Evolutionary conservation across 164 flowering plant species (phyloP), one percentile per base, ranked within the genome.

Genomic region (Tetracentron sinense): DNA sequence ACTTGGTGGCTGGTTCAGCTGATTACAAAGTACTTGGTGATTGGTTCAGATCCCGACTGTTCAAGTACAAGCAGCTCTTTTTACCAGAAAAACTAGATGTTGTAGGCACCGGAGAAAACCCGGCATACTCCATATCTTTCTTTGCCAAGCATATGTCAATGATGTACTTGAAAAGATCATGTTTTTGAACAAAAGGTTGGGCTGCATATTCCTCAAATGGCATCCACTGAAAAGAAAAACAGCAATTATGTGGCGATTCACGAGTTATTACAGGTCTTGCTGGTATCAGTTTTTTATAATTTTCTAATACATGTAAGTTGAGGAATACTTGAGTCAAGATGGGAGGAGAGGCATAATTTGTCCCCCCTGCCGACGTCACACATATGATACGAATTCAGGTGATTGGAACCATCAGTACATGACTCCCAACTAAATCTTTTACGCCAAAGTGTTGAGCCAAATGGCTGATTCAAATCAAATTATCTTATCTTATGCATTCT

Each of bases 161-260:
- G 2, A 81, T 69, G 69, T 66, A 60, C 74, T 65, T 82, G 21
- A 68, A 57, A 0, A 82, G 63, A 23, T 73, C 80, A 5, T 75
- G 62, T 11, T 76, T 64, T 61, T 73, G 66, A 21, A 75, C 71
- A 56, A 63, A 71, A 25, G 88, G 86, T 62, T 83, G 89, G 2
- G 79, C 79, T 54, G 72, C 74, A 58, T 78, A 88, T 58, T 86
- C 90, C 42, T 83, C 84, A 47, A 81, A 66, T 54, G 89, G 84
- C 90, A 90, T 85, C 97, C 97, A 90, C 95, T 90, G 79, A 50
- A 75, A 28, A 54, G 44, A 38, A 33, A 54, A 50, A 23, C 19
- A 14, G 23, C 10, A 49, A 22, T 7, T 7, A 48, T 15, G 14
- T 38, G 44, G 14, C 7, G 44, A 38, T 38, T 38, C 4, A 38